Evolutionary conservation across 495 filamentous ascomycete species (phyloP), one percentile per base, ranked within the genome.

Genomic region (Hypoxylon crocopeplum): DNA sequence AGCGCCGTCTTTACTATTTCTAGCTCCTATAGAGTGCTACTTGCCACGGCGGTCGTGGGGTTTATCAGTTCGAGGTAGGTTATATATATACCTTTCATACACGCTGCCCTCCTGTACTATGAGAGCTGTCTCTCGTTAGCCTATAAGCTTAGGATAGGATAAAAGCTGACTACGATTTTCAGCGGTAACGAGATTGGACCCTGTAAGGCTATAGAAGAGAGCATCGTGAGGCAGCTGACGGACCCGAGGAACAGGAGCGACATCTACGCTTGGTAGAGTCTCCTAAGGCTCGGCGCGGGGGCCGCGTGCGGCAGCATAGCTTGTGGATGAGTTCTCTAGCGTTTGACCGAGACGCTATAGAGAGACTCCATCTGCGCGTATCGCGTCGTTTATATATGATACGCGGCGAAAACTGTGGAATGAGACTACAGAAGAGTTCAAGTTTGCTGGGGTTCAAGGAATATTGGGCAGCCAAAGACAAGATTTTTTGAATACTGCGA

Each of bases 131-230:
- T n/a, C n/a, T n/a, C n/a, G n/a, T n/a, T n/a, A n/a, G n/a, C n/a
- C n/a, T n/a, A n/a, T n/a, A n/a, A n/a, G n/a, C n/a, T n/a, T n/a
- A n/a, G n/a, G n/a, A n/a, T n/a, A n/a, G n/a, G n/a, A n/a, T n/a
- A n/a, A n/a, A n/a, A n/a, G n/a, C n/a, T n/a, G 16, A 12, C 6
- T n/a, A n/a, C n/a, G n/a, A n/a, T n/a, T n/a, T n/a, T n/a, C 7
- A 85, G 85, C 72, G 89, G 89, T 1, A 89, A 88, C 50, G 89
- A 93, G 56, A 90, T 92, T 40, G 89, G 89, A 0, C 91, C 91
- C 2, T 96, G 95, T 71, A 79, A 88, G 21, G 91, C 92, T 10
- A 84, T 95, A 10, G 92, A 96, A 66, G 90, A 95, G 71, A 89
- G 87, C 10, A 88, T 86, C 0, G 72, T 93, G 0, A 84, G 88